phyloP scores from a whole-genome alignment of 495 filamentous ascomycete species.

The Usnea hakonensis region DNA sequence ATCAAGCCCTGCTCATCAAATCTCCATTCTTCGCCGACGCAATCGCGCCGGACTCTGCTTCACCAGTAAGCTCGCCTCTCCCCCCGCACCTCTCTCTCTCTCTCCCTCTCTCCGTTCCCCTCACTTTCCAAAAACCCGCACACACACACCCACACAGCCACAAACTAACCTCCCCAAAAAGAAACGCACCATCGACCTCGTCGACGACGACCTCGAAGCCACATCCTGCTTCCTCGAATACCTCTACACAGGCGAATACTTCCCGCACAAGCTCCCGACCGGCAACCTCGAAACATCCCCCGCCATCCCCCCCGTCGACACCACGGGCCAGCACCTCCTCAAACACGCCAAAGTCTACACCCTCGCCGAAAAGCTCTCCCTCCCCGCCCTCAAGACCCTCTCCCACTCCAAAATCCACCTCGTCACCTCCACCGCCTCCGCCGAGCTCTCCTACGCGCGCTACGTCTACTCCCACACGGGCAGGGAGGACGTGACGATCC shows the following conservation, averaged over 20 bases:
- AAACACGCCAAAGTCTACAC: conserved; percentile 87
- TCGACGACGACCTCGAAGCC: conserved; percentile 66
- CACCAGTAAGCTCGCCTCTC: not conserved
- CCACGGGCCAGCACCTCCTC: conserved; percentile 67
- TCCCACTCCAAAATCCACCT: conserved; percentile 84
- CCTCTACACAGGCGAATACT: conserved; percentile 88
- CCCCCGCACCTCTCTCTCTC: not conserved
- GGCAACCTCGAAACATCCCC: conserved; percentile 51
- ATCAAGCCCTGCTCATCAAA: conserved; percentile 65
- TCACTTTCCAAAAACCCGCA: no score
- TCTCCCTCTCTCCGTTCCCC: not conserved
- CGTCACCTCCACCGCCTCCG: conserved; percentile 73
- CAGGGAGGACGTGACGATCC: conserved; percentile 60
- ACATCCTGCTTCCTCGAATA: conserved; percentile 85
- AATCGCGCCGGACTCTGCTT: conserved; percentile 30
- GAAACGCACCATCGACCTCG: conserved; percentile 59
- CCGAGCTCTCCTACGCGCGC: conserved; percentile 82
- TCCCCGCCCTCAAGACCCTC: conserved; percentile 65
- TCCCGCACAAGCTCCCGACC: conserved; percentile 54
- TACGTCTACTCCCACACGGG: conserved; percentile 78
- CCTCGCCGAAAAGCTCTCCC: conserved; percentile 68
- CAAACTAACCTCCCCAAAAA: not conserved
- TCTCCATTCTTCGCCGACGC: conserved; percentile 67
- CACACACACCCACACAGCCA: no score
- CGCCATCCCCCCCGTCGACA: conserved; percentile 51